A percentile compares a stretch with the other conserved stretches of the same genome.
Conservation (phyloP, 2,329 filamentous ascomycete species). For the Macrophomina phaseolina region DNA sequence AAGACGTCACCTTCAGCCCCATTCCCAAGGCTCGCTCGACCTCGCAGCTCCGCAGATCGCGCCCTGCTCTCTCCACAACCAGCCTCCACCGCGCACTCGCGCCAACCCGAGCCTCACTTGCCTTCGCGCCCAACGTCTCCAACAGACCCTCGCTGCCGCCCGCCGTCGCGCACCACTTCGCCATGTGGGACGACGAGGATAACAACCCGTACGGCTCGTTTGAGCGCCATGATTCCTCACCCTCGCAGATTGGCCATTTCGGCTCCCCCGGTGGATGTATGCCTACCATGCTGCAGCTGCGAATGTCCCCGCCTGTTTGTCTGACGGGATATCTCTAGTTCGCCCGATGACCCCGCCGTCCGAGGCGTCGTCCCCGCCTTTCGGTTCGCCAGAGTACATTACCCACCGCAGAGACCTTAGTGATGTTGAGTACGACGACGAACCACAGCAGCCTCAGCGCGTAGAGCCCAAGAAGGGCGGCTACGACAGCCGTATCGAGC, state of each 20-base stretch:
- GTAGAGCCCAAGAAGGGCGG: constrained; percentile 74
- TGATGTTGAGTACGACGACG: constrained; percentile 64
- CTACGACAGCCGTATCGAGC: constrained; percentile 94
- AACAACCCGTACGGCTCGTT: constrained; percentile 98
- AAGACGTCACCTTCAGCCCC: constrained; percentile 28
- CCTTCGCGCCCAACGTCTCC: background rate
- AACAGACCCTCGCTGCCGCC: background rate
- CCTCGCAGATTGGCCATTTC: constrained; percentile 62
- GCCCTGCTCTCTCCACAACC: constrained; percentile 17
- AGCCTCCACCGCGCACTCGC: constrained; percentile 20
- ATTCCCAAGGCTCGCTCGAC: constrained; percentile 26
- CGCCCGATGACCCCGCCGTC: constrained; percentile 67
- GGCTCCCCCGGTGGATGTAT: constrained; percentile 47
- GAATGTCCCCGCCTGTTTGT: background rate
- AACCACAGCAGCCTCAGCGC: constrained; percentile 56
- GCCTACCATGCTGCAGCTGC: constrained; percentile 27
- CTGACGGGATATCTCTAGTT: constrained; percentile 20
- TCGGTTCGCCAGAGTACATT: constrained; percentile 61
- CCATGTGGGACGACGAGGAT: constrained; percentile 99
- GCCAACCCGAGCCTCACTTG: background rate
- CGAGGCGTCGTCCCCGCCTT: constrained; percentile 71
- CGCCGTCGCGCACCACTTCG: constrained; percentile 5
- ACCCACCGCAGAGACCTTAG: constrained; percentile 60
- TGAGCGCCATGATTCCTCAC: constrained; percentile 81
- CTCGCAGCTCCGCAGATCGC: constrained; percentile 23